Conservation (phyloP, 1,284 basidiomycete species). For the Prillingera fragicola region DNA sequence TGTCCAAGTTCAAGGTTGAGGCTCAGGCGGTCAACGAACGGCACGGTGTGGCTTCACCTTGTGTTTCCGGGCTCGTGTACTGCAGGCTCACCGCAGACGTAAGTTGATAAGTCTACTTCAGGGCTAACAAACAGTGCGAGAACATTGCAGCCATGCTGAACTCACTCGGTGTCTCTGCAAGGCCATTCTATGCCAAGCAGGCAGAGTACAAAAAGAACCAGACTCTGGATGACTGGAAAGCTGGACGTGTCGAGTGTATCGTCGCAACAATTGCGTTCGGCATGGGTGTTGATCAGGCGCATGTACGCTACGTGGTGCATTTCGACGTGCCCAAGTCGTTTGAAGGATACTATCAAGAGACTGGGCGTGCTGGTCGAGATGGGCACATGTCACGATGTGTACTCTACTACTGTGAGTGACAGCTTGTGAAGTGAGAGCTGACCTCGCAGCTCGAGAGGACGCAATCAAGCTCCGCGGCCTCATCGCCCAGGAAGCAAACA, state of each 20-base stretch:
- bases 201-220: slow-evolving; percentile 52
- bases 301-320: slow-evolving; percentile 59
- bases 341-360: slow-evolving; percentile 87
- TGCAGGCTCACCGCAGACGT: slow-evolving; percentile 53
- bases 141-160: slow-evolving; percentile 57
- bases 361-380: slow-evolving; percentile 79
- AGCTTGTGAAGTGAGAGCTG: not conserved
- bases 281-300: slow-evolving; percentile 79
- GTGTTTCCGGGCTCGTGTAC: slow-evolving; percentile 74
- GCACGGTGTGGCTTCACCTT: slow-evolving; percentile 26
- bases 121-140: slow-evolving; percentile 9
- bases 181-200: slow-evolving; percentile 66
- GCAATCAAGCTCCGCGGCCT: slow-evolving; percentile 56
- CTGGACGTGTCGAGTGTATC: slow-evolving; percentile 46
- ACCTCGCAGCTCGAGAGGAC: slow-evolving; percentile 64
- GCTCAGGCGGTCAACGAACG: slow-evolving; percentile 20
- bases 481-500: slow-evolving; percentile 49
- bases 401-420: slow-evolving; percentile 66
- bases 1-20: slow-evolving; percentile 44
- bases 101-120: not conserved
- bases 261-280: slow-evolving; percentile 75
- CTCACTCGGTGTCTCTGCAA: slow-evolving; percentile 61
- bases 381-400: slow-evolving; percentile 75
- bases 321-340: slow-evolving; percentile 74
- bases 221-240: slow-evolving; percentile 58